phyloP scores from a whole-genome alignment of 768 basidiomycete genomes.

The Saitozyma sp. region DNA sequence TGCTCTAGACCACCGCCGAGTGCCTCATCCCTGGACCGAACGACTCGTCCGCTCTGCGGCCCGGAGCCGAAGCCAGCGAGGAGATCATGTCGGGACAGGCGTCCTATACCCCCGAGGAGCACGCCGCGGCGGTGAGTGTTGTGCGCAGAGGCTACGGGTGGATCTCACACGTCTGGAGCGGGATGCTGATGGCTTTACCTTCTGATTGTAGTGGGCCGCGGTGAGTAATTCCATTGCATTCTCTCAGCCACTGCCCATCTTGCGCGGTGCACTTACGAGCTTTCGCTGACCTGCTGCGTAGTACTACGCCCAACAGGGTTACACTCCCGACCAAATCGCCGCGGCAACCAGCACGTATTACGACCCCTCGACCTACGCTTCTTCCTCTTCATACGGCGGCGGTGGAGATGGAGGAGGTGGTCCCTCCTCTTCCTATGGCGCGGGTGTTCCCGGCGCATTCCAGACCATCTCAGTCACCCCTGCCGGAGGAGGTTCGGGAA shows the following conservation, averaged over 20 bases:
- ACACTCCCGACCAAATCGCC: conserved; percentile 28
- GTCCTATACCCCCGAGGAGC: conserved; percentile 43
- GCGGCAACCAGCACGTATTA: conserved; percentile 18
- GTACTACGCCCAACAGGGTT: conserved; percentile 52
- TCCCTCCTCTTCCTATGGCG: conserved; percentile 6
- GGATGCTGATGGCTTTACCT: background rate
- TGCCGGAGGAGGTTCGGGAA: background rate
- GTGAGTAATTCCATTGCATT: conserved; percentile 26
- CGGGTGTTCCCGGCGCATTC: conserved; percentile 16
- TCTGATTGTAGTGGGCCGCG: conserved; percentile 40
- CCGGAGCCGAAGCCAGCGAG: background rate
- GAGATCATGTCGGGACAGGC: conserved; percentile 26
- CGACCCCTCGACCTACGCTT: conserved; percentile 12
- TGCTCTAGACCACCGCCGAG: too few relatives aligned
- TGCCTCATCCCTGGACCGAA: too few relatives aligned
- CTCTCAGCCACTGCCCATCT: background rate
- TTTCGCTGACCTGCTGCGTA: conserved; percentile 4
- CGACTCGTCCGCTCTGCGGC: too few relatives aligned
- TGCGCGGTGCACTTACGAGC: background rate
- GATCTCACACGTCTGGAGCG: background rate
- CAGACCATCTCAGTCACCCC: conserved; percentile 5
- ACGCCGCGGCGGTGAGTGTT: conserved; percentile 46
- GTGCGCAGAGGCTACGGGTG: background rate
- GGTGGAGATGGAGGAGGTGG: background rate
- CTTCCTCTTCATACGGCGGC: conserved; percentile 16